phyloP scores from a whole-genome alignment of 345 rosid genomes.

The Euphorbia peplus region DNA sequence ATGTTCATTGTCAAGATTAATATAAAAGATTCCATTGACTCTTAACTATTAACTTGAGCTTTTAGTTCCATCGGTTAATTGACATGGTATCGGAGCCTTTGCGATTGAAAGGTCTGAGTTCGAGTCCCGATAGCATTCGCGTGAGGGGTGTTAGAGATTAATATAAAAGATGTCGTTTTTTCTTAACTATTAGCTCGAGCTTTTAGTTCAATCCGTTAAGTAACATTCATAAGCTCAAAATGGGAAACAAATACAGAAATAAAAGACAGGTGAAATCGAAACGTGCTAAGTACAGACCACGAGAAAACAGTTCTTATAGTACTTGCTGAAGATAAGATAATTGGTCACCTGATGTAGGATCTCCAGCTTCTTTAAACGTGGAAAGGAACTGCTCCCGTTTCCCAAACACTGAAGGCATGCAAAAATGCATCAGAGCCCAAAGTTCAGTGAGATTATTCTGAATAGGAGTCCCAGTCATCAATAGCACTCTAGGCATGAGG shows the following conservation, averaged over 20 bases:
- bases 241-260: neutral
- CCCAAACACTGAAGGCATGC: constrained; percentile 87
- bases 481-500: constrained; percentile 75
- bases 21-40: too few species aligned
- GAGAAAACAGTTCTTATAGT: constrained; percentile 6
- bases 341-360: constrained; percentile 48
- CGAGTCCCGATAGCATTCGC: too few species aligned
- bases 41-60: too few species aligned
- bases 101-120: too few species aligned
- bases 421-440: constrained; percentile 95
- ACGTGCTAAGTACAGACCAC: neutral
- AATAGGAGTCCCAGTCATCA: constrained; percentile 91
- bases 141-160: too few species aligned
- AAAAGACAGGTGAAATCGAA: neutral
- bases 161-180: too few species aligned
- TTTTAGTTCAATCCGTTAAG: neutral
- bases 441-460: constrained; percentile 86
- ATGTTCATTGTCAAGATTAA: too few species aligned
- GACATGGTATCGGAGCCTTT: too few species aligned
- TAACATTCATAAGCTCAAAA: too few species aligned
- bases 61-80: too few species aligned
- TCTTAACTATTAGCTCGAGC: too few species aligned
- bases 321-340: neutral
- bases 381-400: constrained; percentile 64
- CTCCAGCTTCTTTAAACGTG: constrained; percentile 63